Percentiles rank a stretch among this genome's conserved stretches.
phyloP scores from a whole-genome alignment of 768 basidiomycete species.

The Botryobasidium botryosum region DNA sequence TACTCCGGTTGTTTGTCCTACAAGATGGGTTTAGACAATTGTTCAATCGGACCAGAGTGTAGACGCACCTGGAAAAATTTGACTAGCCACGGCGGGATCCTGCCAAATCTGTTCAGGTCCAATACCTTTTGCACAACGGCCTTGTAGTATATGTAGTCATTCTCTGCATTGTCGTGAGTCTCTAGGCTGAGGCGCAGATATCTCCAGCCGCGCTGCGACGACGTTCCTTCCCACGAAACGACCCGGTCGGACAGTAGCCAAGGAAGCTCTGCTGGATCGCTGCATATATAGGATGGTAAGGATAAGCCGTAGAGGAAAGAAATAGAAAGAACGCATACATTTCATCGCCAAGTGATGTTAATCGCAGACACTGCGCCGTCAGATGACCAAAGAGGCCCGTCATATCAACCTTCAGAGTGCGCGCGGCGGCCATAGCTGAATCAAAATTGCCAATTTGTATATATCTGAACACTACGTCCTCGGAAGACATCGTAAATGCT shows the following conservation, averaged over 20 bases:
- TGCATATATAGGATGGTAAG: neutral
- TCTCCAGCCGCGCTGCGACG: constrained; percentile 69
- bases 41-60: neutral
- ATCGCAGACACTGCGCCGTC: constrained; percentile 58
- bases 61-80: constrained; percentile 47
- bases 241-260: constrained; percentile 77
- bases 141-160: constrained; percentile 62
- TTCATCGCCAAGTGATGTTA: constrained; percentile 43
- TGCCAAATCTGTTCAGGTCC: constrained; percentile 35
- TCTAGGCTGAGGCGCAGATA: constrained; percentile 69
- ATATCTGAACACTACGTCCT: constrained; percentile 55
- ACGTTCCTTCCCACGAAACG: constrained; percentile 67
- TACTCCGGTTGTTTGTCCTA: constrained; percentile 67
- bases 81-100: constrained; percentile 71
- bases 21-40: neutral
- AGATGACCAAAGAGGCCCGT: constrained; percentile 65
- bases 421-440: constrained; percentile 59
- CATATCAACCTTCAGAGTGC: constrained; percentile 69
- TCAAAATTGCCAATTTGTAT: constrained; percentile 67
- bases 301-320: neutral
- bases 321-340: neutral
- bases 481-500: constrained; percentile 17
- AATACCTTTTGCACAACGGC: constrained; percentile 62
- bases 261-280: constrained; percentile 6
- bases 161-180: constrained; percentile 54